These are phyloP conservation scores for Themeda triandra DNA, from an alignment of 176 grass and related monocot genomes.

Conservation along the genomic window DNA sequence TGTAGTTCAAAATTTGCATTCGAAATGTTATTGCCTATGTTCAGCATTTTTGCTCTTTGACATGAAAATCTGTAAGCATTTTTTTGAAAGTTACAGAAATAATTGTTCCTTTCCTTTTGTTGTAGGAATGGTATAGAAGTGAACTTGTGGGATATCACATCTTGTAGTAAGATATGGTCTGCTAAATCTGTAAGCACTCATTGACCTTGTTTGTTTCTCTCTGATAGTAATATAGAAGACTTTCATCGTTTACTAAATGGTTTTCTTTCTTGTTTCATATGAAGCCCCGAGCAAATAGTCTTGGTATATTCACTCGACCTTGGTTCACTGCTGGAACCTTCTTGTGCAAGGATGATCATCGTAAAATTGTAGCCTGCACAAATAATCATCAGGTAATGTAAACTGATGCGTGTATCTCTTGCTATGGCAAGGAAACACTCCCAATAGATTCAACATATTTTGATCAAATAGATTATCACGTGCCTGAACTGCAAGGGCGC, in stretches of 20 bases:
- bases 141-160: constrained; percentile 87
- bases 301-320: constrained; percentile 69
- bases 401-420: background rate
- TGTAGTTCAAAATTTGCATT: background rate
- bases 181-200: constrained; percentile 76
- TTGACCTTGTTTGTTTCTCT: constrained; percentile 11
- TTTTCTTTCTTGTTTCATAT: constrained; percentile 24
- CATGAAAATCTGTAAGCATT: background rate
- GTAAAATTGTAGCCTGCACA: constrained; percentile 87
- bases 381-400: constrained; percentile 76
- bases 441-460: background rate
- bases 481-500: background rate
- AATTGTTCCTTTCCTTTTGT: background rate
- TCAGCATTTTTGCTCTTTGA: background rate
- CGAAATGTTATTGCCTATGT: background rate
- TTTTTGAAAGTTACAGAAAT: background rate
- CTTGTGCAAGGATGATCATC: constrained; percentile 89
- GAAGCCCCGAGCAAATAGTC: constrained; percentile 76
- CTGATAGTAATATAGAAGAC: background rate
- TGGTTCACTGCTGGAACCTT: constrained; percentile 94
- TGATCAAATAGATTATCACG: background rate
- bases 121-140: constrained; percentile 79
- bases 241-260: constrained; percentile 17
- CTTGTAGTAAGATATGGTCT: constrained; percentile 69
- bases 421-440: background rate